Percentiles rank a stretch among this genome's conserved stretches.
Evolutionary conservation across 257 asterid species (phyloP).

Genomic region (Solanum raphanifolium): DNA sequence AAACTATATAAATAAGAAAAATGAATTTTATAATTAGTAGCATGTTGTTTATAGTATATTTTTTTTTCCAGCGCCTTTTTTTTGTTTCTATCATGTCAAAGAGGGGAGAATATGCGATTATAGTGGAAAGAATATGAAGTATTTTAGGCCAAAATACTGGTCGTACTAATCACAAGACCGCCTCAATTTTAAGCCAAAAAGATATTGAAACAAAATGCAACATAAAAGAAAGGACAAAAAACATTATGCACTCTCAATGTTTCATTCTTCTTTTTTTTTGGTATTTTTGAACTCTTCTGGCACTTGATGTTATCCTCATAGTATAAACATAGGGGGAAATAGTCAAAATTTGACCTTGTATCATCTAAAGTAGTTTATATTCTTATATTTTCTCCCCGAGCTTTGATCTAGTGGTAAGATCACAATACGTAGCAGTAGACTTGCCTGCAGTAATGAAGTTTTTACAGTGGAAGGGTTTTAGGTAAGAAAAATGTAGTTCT

Average conservation of each 20-base stretch:
- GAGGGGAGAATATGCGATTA: background rate
- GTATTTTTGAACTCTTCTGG: background rate
- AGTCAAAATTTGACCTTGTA: background rate
- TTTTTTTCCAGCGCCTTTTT: background rate
- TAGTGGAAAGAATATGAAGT: too few species aligned
- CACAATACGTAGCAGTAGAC: too few species aligned
- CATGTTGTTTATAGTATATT: background rate
- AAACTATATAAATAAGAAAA: background rate
- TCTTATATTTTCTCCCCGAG: background rate
- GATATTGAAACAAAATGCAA: background rate
- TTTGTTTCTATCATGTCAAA: background rate
- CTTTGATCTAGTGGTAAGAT: background rate
- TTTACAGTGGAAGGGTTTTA: too few species aligned
- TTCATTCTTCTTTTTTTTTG: background rate
- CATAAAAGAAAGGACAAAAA: background rate
- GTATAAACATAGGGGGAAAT: background rate
- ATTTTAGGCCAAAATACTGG: background rate
- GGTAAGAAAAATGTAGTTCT: background rate
- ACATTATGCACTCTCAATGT: background rate
- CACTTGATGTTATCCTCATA: background rate
- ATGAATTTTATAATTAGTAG: background rate
- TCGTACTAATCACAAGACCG: background rate
- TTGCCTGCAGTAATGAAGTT: background rate
- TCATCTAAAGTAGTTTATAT: background rate
- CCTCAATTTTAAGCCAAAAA: background rate